Percentiles rank a stretch among this genome's conserved stretches.
phyloP scores from a whole-genome alignment of 1,139 yeast species.

The Candida dubliniensis region DNA sequence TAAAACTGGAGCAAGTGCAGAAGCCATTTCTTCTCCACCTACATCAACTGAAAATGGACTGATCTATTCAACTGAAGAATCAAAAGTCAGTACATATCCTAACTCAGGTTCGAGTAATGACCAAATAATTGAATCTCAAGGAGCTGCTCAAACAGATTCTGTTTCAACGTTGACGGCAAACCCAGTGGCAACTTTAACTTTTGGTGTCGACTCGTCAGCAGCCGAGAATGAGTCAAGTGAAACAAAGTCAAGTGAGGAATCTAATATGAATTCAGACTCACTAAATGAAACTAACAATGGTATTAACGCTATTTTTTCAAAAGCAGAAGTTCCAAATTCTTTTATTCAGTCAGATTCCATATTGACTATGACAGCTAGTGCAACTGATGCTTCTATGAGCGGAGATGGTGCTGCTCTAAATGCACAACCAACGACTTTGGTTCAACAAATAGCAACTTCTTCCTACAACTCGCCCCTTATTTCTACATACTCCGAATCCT shows the following conservation, averaged over 20 bases:
- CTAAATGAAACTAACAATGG: neutral
- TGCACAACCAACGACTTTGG: neutral
- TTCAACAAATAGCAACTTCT: neutral
- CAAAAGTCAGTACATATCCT: too few species aligned
- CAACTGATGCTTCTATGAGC: neutral
- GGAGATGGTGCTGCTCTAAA: neutral
- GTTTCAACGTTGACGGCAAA: too few species aligned
- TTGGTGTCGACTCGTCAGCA: neutral
- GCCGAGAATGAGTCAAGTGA: too few species aligned
- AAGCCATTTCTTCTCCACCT: too few species aligned
- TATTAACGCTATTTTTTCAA: neutral
- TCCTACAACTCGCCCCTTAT: neutral
- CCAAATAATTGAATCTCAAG: too few species aligned
- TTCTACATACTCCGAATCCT: constrained; percentile 1
- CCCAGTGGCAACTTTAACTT: neutral
- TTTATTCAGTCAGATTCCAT: too few species aligned
- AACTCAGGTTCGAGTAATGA: too few species aligned
- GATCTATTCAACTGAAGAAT: too few species aligned
- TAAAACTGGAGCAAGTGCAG: too few species aligned
- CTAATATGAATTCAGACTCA: neutral
- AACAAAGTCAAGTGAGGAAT: neutral
- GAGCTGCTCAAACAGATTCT: too few species aligned
- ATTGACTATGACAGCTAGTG: neutral
- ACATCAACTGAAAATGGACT: too few species aligned
- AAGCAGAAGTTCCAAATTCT: neutral